Conservation (phyloP, 2,329 filamentous ascomycete genomes). For the Chaetoscypha palmicola region DNA sequence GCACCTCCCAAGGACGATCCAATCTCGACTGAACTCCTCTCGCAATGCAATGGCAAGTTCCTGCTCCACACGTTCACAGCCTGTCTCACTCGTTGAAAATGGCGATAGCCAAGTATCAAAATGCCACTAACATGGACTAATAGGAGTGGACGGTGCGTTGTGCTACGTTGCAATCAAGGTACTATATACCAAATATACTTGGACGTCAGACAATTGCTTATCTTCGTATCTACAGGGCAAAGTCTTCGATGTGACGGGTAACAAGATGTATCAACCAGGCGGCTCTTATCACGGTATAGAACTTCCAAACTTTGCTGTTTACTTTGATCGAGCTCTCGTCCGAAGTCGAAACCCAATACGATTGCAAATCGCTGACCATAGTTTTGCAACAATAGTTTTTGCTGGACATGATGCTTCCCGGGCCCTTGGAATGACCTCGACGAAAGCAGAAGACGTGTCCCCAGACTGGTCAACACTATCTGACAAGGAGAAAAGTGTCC, state of each 20-base stretch:
- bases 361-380: not conserved
- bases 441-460: conserved; percentile 74
- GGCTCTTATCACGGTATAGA: conserved; percentile 86
- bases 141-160: conserved; percentile 58
- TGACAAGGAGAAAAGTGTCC: conserved; percentile 76
- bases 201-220: no score
- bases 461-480: conserved; percentile 77
- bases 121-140: no score
- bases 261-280: conserved; percentile 74
- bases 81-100: no score
- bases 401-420: conserved; percentile 94
- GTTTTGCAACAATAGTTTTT: conserved; percentile 59
- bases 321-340: no score
- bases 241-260: conserved; percentile 89
- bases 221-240: conserved; percentile 69
- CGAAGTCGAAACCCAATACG: no score
- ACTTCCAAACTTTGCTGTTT: no score
- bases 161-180: conserved; percentile 67
- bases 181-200: conserved; percentile 13
- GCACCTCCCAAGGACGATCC: conserved; percentile 80
- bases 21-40: conserved; percentile 73
- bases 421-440: conserved; percentile 77
- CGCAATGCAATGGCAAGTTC: conserved; percentile 70
- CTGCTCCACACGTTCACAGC: no score
- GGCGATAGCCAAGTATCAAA: no score